These are phyloP conservation scores for Cryptococcus jaspeensis DNA, from an alignment of 1,284 basidiomycete genomes.

Conservation along the genomic window DNA sequence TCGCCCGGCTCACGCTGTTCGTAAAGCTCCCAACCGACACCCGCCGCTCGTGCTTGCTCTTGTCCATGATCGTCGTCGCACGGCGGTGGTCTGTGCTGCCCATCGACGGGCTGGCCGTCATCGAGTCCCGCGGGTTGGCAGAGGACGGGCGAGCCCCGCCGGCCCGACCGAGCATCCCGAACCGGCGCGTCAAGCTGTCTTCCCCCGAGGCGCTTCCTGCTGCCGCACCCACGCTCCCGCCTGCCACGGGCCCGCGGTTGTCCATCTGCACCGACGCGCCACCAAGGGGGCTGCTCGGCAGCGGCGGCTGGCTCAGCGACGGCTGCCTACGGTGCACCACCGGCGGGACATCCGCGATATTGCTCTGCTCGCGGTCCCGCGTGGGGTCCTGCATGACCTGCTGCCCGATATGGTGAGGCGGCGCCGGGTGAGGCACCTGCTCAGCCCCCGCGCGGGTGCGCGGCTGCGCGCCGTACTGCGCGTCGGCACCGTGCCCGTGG, in stretches of 20 bases:
- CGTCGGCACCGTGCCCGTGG: conserved; percentile 43
- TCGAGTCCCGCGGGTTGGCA: conserved; percentile 10
- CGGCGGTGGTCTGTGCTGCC: conserved; percentile 57
- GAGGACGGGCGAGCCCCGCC: conserved; percentile 13
- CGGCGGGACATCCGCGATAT: conserved; percentile 41
- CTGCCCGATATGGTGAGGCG: conserved; percentile 47
- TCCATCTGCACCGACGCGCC: too few relatives aligned
- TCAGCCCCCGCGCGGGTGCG: conserved; percentile 24
- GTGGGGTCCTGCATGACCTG: conserved; percentile 49
- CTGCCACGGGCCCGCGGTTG: background rate
- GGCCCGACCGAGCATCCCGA: conserved; percentile 25
- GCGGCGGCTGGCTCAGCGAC: conserved; percentile 59
- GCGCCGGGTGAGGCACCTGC: conserved; percentile 28
- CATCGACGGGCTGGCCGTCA: conserved; percentile 28
- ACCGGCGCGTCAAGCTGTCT: conserved; percentile 24
- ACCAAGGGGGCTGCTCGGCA: conserved; percentile 1
- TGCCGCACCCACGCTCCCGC: background rate
- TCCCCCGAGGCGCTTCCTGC: conserved; percentile 6
- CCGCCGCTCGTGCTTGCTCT: conserved; percentile 65
- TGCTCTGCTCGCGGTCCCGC: conserved; percentile 42
- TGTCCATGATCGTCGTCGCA: conserved; percentile 70
- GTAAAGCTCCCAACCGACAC: conserved; percentile 53
- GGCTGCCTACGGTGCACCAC: conserved; percentile 45
- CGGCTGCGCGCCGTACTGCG: conserved; percentile 56
- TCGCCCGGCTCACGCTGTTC: conserved; percentile 30